Evolutionary conservation across 805 yeast genomes (phyloP).

Genomic region (Wickerhamiella shivajii): DNA sequence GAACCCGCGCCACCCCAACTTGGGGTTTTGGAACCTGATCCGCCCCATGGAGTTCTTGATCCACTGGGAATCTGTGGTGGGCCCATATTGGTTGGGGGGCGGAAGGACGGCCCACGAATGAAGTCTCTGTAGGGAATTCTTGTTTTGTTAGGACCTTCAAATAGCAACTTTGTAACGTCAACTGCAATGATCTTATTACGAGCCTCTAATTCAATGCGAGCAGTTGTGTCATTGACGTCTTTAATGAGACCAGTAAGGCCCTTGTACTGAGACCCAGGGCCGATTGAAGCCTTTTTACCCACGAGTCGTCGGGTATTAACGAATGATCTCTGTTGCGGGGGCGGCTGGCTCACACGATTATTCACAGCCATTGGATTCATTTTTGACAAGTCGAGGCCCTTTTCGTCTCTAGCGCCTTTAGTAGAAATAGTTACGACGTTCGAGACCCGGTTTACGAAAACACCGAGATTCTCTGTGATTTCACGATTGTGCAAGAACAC

Average conservation of each 20-base stretch:
- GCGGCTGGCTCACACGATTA: conserved; percentile 40
- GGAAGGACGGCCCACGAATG: conserved; percentile 22
- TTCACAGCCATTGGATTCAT: conserved; percentile 68
- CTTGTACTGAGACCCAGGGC: conserved; percentile 81
- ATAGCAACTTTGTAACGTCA: conserved; percentile 62
- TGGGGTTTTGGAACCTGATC: conserved; percentile 17
- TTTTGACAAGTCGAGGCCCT: conserved; percentile 55
- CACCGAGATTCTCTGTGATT: conserved; percentile 75
- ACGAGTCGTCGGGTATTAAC: conserved; percentile 31
- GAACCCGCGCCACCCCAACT: conserved; percentile 26
- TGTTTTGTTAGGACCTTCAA: conserved; percentile 38
- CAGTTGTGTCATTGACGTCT: conserved; percentile 83
- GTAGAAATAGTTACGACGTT: conserved; percentile 75
- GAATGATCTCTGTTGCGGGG: conserved; percentile 28
- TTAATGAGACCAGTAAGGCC: conserved; percentile 88
- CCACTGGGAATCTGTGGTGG: conserved; percentile 16
- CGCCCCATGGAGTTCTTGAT: conserved; percentile 2
- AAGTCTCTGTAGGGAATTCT: conserved; percentile 69
- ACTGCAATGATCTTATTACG: conserved; percentile 79
- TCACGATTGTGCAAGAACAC: conserved; percentile 72
- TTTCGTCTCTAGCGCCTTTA: conserved; percentile 52
- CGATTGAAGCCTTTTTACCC: conserved; percentile 71
- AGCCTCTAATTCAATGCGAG: conserved; percentile 87
- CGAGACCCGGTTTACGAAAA: conserved; percentile 63
- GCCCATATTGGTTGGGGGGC: conserved; percentile 16